Evolutionary conservation across 2,329 filamentous ascomycete genomes (phyloP).

Genomic region (Alternaria viburni): DNA sequence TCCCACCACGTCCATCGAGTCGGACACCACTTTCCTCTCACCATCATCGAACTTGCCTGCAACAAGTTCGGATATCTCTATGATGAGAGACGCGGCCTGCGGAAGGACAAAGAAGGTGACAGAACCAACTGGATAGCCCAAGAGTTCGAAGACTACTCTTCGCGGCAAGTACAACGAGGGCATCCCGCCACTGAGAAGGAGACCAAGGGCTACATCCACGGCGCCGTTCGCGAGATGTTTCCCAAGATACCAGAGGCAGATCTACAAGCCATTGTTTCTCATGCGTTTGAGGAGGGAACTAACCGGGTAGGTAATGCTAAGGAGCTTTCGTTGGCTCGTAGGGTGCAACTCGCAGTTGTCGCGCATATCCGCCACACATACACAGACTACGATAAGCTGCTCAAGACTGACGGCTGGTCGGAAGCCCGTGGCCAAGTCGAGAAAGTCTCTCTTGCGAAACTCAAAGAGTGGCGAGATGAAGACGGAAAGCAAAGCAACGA

Average conservation of each 20-base stretch:
- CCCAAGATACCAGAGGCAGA: slow-evolving; percentile 67
- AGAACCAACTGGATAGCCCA: slow-evolving; percentile 41
- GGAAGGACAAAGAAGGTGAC: slow-evolving; percentile 25
- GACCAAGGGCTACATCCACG: slow-evolving; percentile 63
- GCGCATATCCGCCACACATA: slow-evolving; percentile 68
- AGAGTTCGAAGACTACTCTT: slow-evolving; percentile 44
- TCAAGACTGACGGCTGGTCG: slow-evolving; percentile 60
- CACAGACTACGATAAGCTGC: slow-evolving; percentile 66
- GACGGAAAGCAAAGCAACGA: slow-evolving; percentile 57
- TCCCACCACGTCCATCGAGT: slow-evolving; percentile 67
- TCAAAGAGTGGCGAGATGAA: slow-evolving; percentile 69
- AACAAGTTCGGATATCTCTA: slow-evolving; percentile 52
- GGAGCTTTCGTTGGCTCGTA: slow-evolving; percentile 60
- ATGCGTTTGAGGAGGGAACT: slow-evolving; percentile 66
- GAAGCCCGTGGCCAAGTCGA: slow-evolving; percentile 63
- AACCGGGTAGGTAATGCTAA: slow-evolving; percentile 64
- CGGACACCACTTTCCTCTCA: slow-evolving; percentile 67
- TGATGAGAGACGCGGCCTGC: slow-evolving; percentile 26
- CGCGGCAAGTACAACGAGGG: slow-evolving; percentile 32
- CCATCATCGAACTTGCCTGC: slow-evolving; percentile 65
- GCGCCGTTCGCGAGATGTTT: slow-evolving; percentile 67
- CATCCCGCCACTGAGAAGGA: slow-evolving; percentile 44
- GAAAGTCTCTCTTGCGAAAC: slow-evolving; percentile 60
- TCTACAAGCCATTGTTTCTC: slow-evolving; percentile 63
- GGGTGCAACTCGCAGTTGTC: slow-evolving; percentile 66